phyloP scores from a whole-genome alignment of 768 basidiomycete genomes.

The Pholiota molesta region DNA sequence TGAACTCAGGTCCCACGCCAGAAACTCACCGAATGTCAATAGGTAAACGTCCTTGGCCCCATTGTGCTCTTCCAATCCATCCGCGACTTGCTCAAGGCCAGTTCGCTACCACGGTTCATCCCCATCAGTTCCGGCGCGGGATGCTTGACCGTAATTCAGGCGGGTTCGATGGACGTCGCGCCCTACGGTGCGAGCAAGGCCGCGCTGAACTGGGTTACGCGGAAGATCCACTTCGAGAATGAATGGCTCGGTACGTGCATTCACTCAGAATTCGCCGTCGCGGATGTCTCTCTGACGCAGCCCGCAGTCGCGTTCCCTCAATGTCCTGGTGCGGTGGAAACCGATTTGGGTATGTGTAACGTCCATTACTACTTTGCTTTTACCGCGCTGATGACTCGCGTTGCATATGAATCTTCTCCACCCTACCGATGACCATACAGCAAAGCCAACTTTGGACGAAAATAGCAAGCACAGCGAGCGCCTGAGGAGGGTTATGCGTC shows the following conservation, averaged over 20 bases:
- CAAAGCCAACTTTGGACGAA: background rate
- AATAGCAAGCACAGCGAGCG: background rate
- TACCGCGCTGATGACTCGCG: background rate
- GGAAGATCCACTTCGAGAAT: no score
- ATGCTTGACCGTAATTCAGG: background rate
- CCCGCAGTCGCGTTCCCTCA: slow-evolving; percentile 8
- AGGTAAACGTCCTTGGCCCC: slow-evolving; percentile 3
- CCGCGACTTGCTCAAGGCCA: slow-evolving; percentile 3
- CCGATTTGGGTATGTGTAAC: slow-evolving; percentile 10
- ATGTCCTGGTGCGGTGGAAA: slow-evolving; percentile 8
- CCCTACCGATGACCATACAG: background rate
- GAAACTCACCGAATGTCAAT: no score
- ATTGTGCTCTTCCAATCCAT: slow-evolving; percentile 7
- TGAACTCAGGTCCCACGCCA: no score
- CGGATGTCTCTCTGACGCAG: background rate
- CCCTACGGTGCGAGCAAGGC: no score
- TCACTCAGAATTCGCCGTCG: no score
- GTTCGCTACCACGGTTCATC: background rate
- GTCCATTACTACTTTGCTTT: background rate
- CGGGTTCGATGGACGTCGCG: no score
- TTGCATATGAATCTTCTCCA: background rate
- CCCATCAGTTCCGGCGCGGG: background rate
- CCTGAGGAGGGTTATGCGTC: background rate
- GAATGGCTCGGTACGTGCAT: slow-evolving; percentile 6
- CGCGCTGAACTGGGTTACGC: no score